phyloP scores from a whole-genome alignment of 2,329 filamentous ascomycete genomes.

The Colletotrichum ledebouriae region DNA sequence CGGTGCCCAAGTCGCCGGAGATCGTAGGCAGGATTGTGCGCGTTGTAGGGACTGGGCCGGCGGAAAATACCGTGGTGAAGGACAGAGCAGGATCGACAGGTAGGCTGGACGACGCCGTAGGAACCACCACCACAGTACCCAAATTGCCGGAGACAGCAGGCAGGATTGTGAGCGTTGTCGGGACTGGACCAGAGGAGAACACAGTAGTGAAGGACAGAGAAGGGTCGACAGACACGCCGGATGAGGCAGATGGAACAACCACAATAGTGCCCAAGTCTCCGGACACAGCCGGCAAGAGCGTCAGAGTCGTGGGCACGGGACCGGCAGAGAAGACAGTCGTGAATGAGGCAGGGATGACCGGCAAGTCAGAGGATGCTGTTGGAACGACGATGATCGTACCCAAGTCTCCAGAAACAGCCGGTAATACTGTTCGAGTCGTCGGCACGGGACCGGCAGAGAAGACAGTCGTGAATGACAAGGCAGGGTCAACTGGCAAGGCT shows the following conservation, averaged over 20 bases:
- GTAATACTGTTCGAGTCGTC: background rate
- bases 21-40: background rate
- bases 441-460: constrained; percentile 1
- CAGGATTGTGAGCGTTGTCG: background rate
- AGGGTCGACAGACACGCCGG: background rate
- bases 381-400: constrained; percentile 19
- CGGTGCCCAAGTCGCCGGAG: constrained; percentile 1
- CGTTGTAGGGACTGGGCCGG: background rate
- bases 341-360: constrained; percentile 5
- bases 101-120: background rate
- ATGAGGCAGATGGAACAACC: background rate
- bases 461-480: constrained; percentile 11
- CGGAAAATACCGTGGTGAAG: constrained; percentile 16
- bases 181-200: background rate
- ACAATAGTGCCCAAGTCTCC: constrained; percentile 3
- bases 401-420: background rate
- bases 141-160: background rate
- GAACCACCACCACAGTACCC: background rate
- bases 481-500: background rate
- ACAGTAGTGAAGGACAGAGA: background rate
- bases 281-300: background rate
- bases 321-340: constrained; percentile 12
- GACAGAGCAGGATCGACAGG: constrained; percentile 1
- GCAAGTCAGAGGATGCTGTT: constrained; percentile 2
- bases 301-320: background rate